Evolutionary conservation across 2,329 filamentous ascomycete genomes (phyloP), one percentile per base, ranked within the genome.

Genomic region (Macroventuria anomochaeta): DNA sequence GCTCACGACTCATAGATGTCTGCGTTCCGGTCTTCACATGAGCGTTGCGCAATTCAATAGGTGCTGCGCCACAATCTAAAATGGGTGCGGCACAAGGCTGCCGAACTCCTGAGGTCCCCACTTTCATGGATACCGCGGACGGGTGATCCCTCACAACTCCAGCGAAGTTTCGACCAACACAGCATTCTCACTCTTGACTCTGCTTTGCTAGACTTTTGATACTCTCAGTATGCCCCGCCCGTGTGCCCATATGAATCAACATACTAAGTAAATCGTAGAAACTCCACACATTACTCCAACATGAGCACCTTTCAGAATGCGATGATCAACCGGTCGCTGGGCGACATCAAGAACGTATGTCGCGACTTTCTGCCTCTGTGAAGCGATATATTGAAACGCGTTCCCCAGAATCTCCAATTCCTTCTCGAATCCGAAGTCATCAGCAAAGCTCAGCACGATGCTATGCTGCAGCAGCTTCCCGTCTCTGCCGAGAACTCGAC

Each of bases 381-480:
- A 21, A 17, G 37, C 26, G 15, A 12, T 17, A n/a, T 48, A 31
- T 33, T 54, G 51, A 54, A 43, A 26, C 17, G 20, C 25, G 20
- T 13, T 15, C 7, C 6, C 36, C 63, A 96, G 93, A 93, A 97
- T 79, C 89, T 97, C 56, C 92, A 96, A 76, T 89, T 87, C 64
- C 89, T 97, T 57, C 85, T 91, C 63, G 93, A 96, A 74, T 86
- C 89, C 69, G 88, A 88, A 62, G 82, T 93, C 69, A 90, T 97
- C 73, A 86, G 83, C 59, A 87, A 90, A 55, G 79, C 86, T 50
- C 86, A 88, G 70, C 91, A 93, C 72, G 88, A 90, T 68, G 83
- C 82, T 44, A 91, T 97, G 73, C 82, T 88, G 69, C 78, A 81
- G 60, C 83, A 90, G 67, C 87, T 97, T 26, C 93, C 93, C 29